A percentile compares a stretch with the other conserved stretches of the same genome.
Evolutionary conservation across 1,284 basidiomycete genomes (phyloP).

Genomic region (Trametes hirsuta): DNA sequence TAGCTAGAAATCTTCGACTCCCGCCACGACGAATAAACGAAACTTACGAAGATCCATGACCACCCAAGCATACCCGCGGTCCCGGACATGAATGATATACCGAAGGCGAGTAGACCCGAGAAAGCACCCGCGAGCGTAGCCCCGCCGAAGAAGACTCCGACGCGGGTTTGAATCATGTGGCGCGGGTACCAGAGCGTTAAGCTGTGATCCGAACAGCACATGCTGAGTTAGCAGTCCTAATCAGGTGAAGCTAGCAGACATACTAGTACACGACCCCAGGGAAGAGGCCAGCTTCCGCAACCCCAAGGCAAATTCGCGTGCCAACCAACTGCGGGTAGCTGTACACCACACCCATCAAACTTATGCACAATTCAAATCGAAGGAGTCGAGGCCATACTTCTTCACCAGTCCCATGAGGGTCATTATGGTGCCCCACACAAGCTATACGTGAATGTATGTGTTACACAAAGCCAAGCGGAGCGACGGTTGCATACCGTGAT

Average conservation of each 20-base stretch:
- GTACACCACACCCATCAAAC: neutral
- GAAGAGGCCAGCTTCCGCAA: conserved; percentile 72
- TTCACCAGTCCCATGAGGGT: conserved; percentile 70
- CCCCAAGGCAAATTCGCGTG: conserved; percentile 59
- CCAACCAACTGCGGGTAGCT: conserved; percentile 68
- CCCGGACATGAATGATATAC: conserved; percentile 47
- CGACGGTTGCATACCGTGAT: conserved; percentile 28
- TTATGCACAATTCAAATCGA: neutral
- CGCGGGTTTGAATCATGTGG: conserved; percentile 38
- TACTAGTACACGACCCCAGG: conserved; percentile 69
- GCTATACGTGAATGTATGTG: conserved; percentile 5
- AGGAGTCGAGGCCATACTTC: conserved; percentile 42
- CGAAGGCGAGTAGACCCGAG: conserved; percentile 45
- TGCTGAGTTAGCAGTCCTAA: neutral
- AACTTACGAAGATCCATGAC: conserved; percentile 52
- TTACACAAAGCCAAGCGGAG: neutral
- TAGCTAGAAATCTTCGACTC: neutral
- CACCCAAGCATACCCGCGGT: conserved; percentile 44
- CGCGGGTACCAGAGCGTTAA: conserved; percentile 40
- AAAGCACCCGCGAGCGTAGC: conserved; percentile 41
- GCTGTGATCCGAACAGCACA: conserved; percentile 11
- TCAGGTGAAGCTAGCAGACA: conserved; percentile 3
- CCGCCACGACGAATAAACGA: conserved; percentile 12
- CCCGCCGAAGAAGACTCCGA: conserved; percentile 42
- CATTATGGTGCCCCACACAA: conserved; percentile 35